Evolutionary conservation across 1,284 basidiomycete species (phyloP), one percentile per base, ranked within the genome.

Genomic region (Pascua sp.): DNA sequence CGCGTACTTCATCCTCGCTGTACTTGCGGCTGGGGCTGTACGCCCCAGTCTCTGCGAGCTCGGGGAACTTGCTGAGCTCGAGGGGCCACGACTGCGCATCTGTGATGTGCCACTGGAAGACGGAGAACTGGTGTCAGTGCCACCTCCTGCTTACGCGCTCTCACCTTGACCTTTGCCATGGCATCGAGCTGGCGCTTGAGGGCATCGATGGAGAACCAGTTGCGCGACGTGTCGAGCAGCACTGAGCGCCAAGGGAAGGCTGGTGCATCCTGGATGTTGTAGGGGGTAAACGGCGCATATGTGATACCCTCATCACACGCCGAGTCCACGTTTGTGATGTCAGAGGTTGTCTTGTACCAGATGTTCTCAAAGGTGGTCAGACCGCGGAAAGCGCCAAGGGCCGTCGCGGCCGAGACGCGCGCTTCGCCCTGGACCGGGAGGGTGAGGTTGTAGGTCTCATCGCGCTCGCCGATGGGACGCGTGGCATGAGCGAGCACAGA

Each of bases 111-210:
- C 52, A 53, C 41, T 91, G 88, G 75, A 90, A 85, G 36, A 82
- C 82, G 70, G 84, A 88, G 58, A 88, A 80, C 83, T 86, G 55
- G 24, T 32, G 24, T 32, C 24, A 32, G 24, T 32, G 24, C 24
- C 24, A 7, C 24, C 24, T 32, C 24, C n/a, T n/a, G 24, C 7
- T 32, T 32, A 45, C 32, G 32, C 37, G n/a, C 16, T 36, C 15
- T 32, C 52, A 90, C 85, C 80, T 96, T 96, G 63, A 88, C 87
- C 82, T 84, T 85, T 61, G 86, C 86, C 90, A 93, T 92, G 2
- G 88, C 85, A 65, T 92, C 87, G 17, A 96, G 74, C 10, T 86
- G 88, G 66, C 67, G 40, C 42, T 37, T 16, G 18, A 56, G 13
- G 7, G 41, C 16, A 10, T 18, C 32, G 37, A 53, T 44, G 18